Evolutionary conservation across 345 rosid genomes (phyloP).

Genomic region (Lepidium sativum): DNA sequence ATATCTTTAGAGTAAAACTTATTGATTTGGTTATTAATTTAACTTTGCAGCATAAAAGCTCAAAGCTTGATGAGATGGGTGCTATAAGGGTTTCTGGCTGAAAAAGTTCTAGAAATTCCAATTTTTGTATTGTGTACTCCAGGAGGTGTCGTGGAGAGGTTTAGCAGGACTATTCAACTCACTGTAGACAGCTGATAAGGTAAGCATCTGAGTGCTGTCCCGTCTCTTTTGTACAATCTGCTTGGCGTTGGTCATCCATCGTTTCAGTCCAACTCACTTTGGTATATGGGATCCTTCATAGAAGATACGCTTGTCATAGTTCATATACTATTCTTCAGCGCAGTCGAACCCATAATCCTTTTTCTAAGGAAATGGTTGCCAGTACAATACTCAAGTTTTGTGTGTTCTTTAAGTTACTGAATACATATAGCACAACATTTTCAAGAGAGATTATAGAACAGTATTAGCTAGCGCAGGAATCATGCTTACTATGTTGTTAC

Average conservation of each 20-base stretch:
- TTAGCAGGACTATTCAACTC: constrained; percentile 45
- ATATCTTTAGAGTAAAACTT: neutral
- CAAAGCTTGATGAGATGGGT: constrained; percentile 84
- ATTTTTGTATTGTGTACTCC: constrained; percentile 15
- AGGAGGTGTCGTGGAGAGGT: constrained; percentile 39
- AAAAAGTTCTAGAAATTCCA: constrained; percentile 30
- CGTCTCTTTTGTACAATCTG: constrained; percentile 1
- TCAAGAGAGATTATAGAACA: neutral
- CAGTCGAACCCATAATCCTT: neutral
- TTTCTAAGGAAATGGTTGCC: neutral
- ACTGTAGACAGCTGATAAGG: constrained; percentile 42
- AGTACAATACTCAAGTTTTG: neutral
- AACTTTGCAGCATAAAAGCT: constrained; percentile 75
- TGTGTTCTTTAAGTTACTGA: neutral
- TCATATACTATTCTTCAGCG: neutral
- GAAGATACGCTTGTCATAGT: constrained; percentile 1
- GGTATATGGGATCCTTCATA: neutral
- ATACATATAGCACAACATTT: neutral
- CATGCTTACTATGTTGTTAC: neutral
- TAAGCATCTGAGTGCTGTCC: constrained; percentile 23
- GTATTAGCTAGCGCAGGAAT: neutral
- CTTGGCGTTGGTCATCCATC: neutral
- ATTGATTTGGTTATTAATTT: constrained; percentile 8
- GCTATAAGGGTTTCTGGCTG: constrained; percentile 86
- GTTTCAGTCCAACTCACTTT: neutral